Base-by-base conservation (phyloP, 2,329 filamentous ascomycete species). In the Chaetomium strumarium region DNA sequence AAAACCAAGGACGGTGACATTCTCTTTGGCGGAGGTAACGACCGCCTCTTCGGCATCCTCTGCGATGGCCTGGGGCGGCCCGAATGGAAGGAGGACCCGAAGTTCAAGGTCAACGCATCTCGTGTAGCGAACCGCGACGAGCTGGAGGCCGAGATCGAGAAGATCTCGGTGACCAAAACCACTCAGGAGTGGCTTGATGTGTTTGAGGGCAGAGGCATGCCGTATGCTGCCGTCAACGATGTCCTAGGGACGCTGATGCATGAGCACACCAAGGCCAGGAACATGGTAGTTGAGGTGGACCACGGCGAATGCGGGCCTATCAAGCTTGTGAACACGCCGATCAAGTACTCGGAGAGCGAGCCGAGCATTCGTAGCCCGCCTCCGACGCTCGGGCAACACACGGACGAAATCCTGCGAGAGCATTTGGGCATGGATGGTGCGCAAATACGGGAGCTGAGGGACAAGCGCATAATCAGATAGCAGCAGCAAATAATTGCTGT, bases 221-320 rank as follows among this genome's bases (percentile, higher is more conserved):
- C 93, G 0, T 99, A 93, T 44, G 66, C 92, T 0, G 90, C 92
- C 1, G 87, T 99, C 61, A 99, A 97, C 65, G 92, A 99, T 65
- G 83, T 99, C 8, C 86, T 93, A 68, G 80, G 77, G 17, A 89
- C 93, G 0, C 73, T 99, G 48, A 84, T 86, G 55, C 90, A 96
- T 66, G 80, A 85, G 56, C 93, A 99, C 70, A 90, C 90, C 72
- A 75, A 72, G 72, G 91, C 91, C 19, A 80, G 93, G 53, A 80
- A 85, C 55, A 99, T 99, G 93, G 86, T 99, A 1, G 81, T 88
- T 13, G 86, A 96, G 65, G 75, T 96, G 41, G 81, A 96, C 0
- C 93, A 99, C 66, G 81, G 81, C 5, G 75, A 77, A 8, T 97
- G 92, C 67, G 93, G 93, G 0, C 80, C 85, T 0, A 85, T 99